Percentiles rank a stretch among this genome's conserved stretches.
Conservation (phyloP, 2,329 filamentous ascomycete genomes). For the Ophiostoma sp. region DNA sequence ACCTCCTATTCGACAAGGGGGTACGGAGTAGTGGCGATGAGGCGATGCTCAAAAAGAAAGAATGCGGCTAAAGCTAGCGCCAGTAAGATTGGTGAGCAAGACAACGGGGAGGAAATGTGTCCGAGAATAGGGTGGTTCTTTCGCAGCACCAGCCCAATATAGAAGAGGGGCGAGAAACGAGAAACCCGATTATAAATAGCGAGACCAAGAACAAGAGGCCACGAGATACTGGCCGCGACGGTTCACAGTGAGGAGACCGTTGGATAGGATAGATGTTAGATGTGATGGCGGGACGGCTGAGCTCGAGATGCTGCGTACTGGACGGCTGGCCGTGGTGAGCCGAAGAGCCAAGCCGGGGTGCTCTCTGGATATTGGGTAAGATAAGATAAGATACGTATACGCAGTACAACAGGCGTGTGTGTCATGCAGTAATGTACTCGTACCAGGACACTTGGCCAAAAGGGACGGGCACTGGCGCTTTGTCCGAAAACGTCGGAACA, state of each 20-base stretch:
- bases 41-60: slow-evolving; percentile 17
- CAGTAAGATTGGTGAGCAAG: slow-evolving; percentile 16
- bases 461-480: not conserved
- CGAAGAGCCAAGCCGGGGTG: not conserved
- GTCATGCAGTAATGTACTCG: too few species aligned
- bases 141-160: slow-evolving; percentile 1
- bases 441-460: too few species aligned
- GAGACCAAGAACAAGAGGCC: not conserved
- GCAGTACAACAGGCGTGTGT: too few species aligned
- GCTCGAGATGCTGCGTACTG: not conserved
- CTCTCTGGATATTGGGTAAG: not conserved
- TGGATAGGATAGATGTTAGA: not conserved
- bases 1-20: slow-evolving; percentile 18
- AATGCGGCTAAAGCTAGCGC: slow-evolving; percentile 23
- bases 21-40: not conserved
- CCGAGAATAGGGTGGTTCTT: not conserved
- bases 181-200: not conserved
- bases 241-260: not conserved
- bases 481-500: not conserved
- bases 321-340: not conserved
- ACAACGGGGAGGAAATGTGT: slow-evolving; percentile 7
- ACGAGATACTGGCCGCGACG: not conserved
- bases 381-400: too few species aligned
- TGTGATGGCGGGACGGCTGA: not conserved
- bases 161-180: not conserved